These are phyloP conservation scores for Arthrobotrys sinensis DNA, from an alignment of 2,329 filamentous ascomycete species.

Conservation along the genomic window DNA sequence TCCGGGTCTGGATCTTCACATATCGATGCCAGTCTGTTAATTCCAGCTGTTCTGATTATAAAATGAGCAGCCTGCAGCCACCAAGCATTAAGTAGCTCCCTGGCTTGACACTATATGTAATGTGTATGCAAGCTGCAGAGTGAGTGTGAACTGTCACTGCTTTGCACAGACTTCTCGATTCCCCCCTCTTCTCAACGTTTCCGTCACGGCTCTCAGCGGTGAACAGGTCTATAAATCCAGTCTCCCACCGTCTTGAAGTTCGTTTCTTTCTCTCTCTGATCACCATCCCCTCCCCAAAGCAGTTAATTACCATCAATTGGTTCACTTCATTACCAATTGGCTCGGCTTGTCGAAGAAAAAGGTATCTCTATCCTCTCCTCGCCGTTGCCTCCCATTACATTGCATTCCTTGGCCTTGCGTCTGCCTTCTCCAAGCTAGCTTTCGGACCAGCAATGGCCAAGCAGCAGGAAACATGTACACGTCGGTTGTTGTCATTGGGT, in stretches of 20 bases:
- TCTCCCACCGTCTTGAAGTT: conserved; percentile 2
- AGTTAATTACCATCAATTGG: conserved; percentile 34
- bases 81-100: conserved; percentile 4
- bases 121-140: conserved; percentile 50
- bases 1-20: conserved; percentile 28
- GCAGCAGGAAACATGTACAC: conserved; percentile 29
- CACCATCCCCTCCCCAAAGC: conserved; percentile 14
- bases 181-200: conserved; percentile 19
- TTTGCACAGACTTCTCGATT: conserved; percentile 26
- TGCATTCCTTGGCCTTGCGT: background rate
- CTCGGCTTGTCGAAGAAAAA: conserved; percentile 17
- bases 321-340: conserved; percentile 35
- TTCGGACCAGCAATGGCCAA: conserved; percentile 20
- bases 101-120: conserved; percentile 29
- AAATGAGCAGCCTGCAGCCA: conserved; percentile 38
- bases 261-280: conserved; percentile 26
- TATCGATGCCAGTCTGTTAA: conserved; percentile 4
- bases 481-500: conserved; percentile 40
- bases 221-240: conserved; percentile 14
- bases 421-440: conserved; percentile 30
- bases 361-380: conserved; percentile 28
- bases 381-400: background rate
- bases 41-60: conserved; percentile 20
- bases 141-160: conserved; percentile 51
- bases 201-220: background rate